Evolutionary conservation across 2,329 filamentous ascomycete genomes (phyloP).

Genomic region (Colletotrichum orbiculare): DNA sequence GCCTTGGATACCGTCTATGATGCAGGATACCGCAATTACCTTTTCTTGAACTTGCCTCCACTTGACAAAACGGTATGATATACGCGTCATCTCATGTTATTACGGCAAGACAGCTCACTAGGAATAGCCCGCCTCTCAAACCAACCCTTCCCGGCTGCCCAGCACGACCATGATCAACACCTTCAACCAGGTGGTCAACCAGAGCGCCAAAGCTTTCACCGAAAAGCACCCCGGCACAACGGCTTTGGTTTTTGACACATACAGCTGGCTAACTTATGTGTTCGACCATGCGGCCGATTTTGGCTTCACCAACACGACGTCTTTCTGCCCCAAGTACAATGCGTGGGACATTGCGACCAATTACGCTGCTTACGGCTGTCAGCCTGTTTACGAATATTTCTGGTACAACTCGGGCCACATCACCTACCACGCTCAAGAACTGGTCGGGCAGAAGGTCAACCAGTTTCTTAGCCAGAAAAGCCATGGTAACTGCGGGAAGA

Average conservation of each 20-base stretch:
- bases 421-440: slow-evolving; percentile 3
- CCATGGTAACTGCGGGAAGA: background rate
- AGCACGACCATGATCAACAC: slow-evolving; percentile 21
- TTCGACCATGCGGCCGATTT: slow-evolving; percentile 43
- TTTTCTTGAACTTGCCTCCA: slow-evolving; percentile 64
- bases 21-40: slow-evolving; percentile 60
- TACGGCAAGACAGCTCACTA: background rate
- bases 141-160: background rate
- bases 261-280: slow-evolving; percentile 45
- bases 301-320: slow-evolving; percentile 44
- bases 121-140: slow-evolving; percentile 19
- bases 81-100: fast-evolving
- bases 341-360: slow-evolving; percentile 40
- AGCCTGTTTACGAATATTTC: slow-evolving; percentile 44
- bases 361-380: slow-evolving; percentile 42
- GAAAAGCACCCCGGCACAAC: slow-evolving; percentile 35
- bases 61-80: slow-evolving; percentile 44
- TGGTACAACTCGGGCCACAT: slow-evolving; percentile 46
- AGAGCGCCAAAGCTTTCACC: slow-evolving; percentile 46
- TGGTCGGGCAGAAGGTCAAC: slow-evolving; percentile 9
- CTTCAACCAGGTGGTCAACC: slow-evolving; percentile 21
- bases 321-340: slow-evolving; percentile 42
- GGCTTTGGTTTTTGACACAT: slow-evolving; percentile 45
- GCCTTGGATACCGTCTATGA: slow-evolving; percentile 54
- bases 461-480: slow-evolving; percentile 17